These are phyloP conservation scores for Discostella pseudostelligera DNA, from an alignment of 108 stramenopile species.

Conservation along the genomic window DNA sequence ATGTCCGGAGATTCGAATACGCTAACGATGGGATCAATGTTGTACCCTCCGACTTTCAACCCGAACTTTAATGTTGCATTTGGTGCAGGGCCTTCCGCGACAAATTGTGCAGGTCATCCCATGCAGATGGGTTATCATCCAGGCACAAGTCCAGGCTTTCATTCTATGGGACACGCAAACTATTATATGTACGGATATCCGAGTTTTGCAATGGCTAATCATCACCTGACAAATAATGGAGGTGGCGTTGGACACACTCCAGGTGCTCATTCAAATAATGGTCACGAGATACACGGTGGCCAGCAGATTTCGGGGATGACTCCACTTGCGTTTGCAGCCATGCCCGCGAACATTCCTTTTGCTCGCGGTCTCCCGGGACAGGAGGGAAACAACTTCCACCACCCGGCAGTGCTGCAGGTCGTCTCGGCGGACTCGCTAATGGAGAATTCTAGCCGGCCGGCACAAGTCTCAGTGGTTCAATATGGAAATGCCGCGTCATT, in stretches of 20 bases:
- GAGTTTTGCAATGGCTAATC: neutral
- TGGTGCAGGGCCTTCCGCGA: neutral
- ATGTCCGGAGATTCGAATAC: slow-evolving; percentile 6
- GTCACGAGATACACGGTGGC: no score
- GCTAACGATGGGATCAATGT: slow-evolving; percentile 4
- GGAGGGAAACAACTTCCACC: slow-evolving; percentile 20
- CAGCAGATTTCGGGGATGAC: slow-evolving; percentile 33
- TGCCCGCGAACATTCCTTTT: neutral
- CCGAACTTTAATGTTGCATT: slow-evolving; percentile 3
- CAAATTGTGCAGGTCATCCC: neutral
- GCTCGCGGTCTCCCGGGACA: neutral
- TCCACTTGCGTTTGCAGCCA: slow-evolving; percentile 20
- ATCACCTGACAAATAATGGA: neutral
- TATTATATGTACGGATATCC: slow-evolving; percentile 4
- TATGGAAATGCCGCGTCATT: slow-evolving; percentile 14
- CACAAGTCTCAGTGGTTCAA: slow-evolving; percentile 10
- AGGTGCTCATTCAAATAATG: neutral
- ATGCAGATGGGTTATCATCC: neutral
- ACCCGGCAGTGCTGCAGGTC: slow-evolving; percentile 28
- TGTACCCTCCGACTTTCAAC: neutral
- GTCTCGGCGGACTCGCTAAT: slow-evolving; percentile 28
- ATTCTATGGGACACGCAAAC: slow-evolving; percentile 1
- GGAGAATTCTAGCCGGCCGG: slow-evolving; percentile 1
- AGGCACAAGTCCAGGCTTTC: slow-evolving; percentile 6
- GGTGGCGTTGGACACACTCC: neutral